A percentile compares a stretch with the other conserved stretches of the same genome.
phyloP scores from a whole-genome alignment of 2,329 filamentous ascomycete genomes.

The Colletotrichum siamense region DNA sequence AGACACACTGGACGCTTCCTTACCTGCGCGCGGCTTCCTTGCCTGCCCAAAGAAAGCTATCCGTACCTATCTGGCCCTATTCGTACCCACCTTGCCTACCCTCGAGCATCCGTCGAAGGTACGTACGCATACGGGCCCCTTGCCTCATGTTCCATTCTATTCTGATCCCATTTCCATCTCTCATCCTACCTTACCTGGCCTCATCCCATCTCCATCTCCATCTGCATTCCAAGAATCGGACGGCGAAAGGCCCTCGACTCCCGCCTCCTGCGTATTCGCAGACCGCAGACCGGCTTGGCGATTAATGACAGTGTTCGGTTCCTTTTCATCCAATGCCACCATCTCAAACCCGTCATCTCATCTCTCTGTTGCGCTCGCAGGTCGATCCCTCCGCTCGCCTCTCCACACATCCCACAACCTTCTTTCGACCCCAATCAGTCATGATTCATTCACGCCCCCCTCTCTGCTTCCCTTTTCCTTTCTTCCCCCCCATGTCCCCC shows the following conservation, averaged over 20 bases:
- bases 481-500: neutral
- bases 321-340: slow-evolving; percentile 10
- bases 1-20: neutral
- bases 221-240: neutral
- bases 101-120: neutral
- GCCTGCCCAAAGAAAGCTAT: neutral
- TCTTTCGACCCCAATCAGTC: slow-evolving; percentile 19
- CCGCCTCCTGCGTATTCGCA: neutral
- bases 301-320: neutral
- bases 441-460: slow-evolving; percentile 8
- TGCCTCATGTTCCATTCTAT: neutral
- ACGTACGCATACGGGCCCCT: neutral
- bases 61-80: neutral
- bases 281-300: neutral
- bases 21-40: neutral
- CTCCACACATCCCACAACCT: slow-evolving; percentile 24
- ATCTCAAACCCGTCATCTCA: slow-evolving; percentile 17
- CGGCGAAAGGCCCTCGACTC: neutral
- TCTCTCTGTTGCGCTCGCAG: slow-evolving; percentile 19
- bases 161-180: neutral
- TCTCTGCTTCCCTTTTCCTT: neutral
- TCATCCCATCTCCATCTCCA: neutral
- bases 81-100: neutral
- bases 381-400: slow-evolving; percentile 22
- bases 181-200: neutral